Base-by-base conservation (phyloP, 2,329 filamentous ascomycete genomes). In the Oidium heveae region DNA sequence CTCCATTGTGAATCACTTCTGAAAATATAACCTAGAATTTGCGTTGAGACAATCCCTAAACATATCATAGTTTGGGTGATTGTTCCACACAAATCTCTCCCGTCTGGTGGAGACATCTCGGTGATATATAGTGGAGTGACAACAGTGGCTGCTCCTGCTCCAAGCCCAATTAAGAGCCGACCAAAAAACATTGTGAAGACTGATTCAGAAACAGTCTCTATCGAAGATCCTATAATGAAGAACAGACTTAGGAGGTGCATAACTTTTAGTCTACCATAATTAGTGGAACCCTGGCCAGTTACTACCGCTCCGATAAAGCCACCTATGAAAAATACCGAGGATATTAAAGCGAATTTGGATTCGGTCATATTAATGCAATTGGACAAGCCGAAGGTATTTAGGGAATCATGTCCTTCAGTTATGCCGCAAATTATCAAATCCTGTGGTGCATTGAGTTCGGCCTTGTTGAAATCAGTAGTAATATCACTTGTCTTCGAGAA, bases 51-150 rank as follows among this genome's bases (percentile, higher is more conserved):
- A 54, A 98, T 95, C 55, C 91, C 91, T 24, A 88, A 71, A 63
- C 96, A 96, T 71, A 88, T 88, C 68, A 87, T 88, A 63, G 96
- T 80, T 66, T 98, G 89, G 0, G 91, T 96, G 68, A 93, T 82
- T 55, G 77, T 74, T 13, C 79, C 79, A 63, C 94, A 96, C 58
- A 94, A 78, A 5, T 87, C 88, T 55, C 80, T 77, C 59, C 82
- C 76, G 16, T 72, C 70, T 0, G 78, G 78, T 4, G 89, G 91
- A 0, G 88, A 82, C 28, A 95, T 76, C 67, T 98, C 91, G 49
- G 86, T 88, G 61, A 98, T 86, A 70, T 94, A 98, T 20, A 98
- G 77, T 0, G 91, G 91, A 2, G 93, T 87, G 37, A 95, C 85
- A 20, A 98, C 91, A 2, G 91, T 89, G 1, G 87, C 79, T 2